Evolutionary conservation across 768 basidiomycete species (phyloP).

Genomic region (Boletus vermiculosoides): DNA sequence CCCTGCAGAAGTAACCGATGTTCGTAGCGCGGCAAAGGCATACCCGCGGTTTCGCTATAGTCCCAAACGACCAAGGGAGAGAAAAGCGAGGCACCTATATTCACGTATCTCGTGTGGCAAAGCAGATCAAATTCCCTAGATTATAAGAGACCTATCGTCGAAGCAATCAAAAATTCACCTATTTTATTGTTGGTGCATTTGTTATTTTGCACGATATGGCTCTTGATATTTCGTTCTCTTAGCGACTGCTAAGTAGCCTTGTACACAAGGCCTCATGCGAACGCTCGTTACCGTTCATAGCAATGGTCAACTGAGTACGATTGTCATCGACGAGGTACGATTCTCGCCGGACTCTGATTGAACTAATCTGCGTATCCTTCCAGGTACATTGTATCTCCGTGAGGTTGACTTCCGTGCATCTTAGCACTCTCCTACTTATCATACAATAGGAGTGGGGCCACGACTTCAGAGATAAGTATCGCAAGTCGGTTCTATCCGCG

Average conservation of each 20-base stretch:
- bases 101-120: too few relatives aligned
- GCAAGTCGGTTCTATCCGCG: too few relatives aligned
- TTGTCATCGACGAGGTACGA: conserved; percentile 79
- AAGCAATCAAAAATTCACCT: too few relatives aligned
- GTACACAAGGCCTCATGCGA: conserved; percentile 49
- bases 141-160: too few relatives aligned
- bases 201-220: background rate
- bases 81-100: too few relatives aligned
- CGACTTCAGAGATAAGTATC: too few relatives aligned
- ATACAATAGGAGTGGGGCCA: conserved; percentile 66
- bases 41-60: too few relatives aligned
- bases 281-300: conserved; percentile 50
- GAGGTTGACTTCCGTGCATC: conserved; percentile 24
- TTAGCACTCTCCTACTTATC: background rate
- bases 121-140: too few relatives aligned
- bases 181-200: conserved; percentile 61
- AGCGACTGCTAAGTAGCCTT: conserved; percentile 81
- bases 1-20: too few relatives aligned
- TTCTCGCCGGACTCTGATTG: conserved; percentile 1
- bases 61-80: too few relatives aligned
- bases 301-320: conserved; percentile 60
- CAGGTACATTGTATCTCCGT: conserved; percentile 86
- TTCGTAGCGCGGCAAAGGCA: too few relatives aligned
- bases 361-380: background rate
- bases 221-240: background rate